Percentiles rank a stretch among this genome's conserved stretches.
These are phyloP conservation scores for Eucalyptus viminalis DNA, from an alignment of 345 rosid genomes.

Conservation along the genomic window DNA sequence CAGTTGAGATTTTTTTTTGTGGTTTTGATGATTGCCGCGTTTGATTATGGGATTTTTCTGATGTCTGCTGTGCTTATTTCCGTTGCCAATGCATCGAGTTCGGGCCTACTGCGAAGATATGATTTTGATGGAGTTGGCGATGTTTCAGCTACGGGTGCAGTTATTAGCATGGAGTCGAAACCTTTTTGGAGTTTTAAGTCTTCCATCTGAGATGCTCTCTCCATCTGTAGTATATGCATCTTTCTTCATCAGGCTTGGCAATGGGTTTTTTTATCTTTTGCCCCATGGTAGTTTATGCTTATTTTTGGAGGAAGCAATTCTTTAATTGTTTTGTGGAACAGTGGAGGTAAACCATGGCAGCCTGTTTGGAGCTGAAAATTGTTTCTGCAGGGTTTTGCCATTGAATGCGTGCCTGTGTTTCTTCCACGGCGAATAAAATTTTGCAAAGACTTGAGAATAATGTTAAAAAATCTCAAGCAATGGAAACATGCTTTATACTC, in stretches of 20 bases:
- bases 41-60: neutral
- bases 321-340: neutral
- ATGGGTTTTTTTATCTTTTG: neutral
- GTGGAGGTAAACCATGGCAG: neutral
- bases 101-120: neutral
- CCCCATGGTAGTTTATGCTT: neutral
- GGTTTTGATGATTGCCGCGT: neutral
- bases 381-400: neutral
- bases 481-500: neutral
- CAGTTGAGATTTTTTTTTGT: neutral
- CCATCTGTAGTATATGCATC: neutral
- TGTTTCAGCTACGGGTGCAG: neutral
- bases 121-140: neutral
- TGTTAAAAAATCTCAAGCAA: neutral
- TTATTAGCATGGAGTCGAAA: neutral
- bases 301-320: neutral
- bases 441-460: neutral
- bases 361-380: neutral
- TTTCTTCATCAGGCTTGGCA: neutral
- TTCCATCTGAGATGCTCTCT: neutral
- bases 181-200: neutral
- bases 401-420: neutral
- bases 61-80: neutral
- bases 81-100: neutral
- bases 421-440: neutral